Evolutionary conservation across 2,329 filamentous ascomycete genomes (phyloP).

Genomic region (Ascochyta fabae): DNA sequence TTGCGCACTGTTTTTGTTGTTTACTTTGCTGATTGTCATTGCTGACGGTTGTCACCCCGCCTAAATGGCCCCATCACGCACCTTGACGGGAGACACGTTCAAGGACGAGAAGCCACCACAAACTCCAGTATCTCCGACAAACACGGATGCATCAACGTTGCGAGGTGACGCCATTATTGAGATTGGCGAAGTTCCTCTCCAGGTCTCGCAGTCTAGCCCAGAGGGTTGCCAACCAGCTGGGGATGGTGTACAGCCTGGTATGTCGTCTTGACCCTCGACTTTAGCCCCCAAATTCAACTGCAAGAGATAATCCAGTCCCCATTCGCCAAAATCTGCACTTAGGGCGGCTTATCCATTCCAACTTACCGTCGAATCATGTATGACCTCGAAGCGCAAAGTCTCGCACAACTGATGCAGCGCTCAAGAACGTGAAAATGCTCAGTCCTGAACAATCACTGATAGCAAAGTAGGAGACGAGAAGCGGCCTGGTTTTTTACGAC

Average conservation of each 20-base stretch:
- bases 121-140: conserved; percentile 38
- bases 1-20: conserved; percentile 2
- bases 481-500: conserved; percentile 32
- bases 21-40: neutral
- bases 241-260: conserved; percentile 43
- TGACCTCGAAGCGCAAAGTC: neutral
- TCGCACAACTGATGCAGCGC: too few species aligned
- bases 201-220: conserved; percentile 19
- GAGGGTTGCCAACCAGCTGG: conserved; percentile 21
- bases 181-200: conserved; percentile 31
- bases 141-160: conserved; percentile 35
- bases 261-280: conserved; percentile 20
- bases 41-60: conserved; percentile 11
- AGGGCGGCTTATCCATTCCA: too few species aligned
- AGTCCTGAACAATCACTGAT: conserved; percentile 17
- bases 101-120: conserved; percentile 32
- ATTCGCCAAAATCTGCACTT: neutral
- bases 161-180: conserved; percentile 43
- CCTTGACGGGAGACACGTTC: conserved; percentile 43
- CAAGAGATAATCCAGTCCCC: neutral
- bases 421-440: too few species aligned
- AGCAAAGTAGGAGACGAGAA: conserved; percentile 26
- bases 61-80: conserved; percentile 37
- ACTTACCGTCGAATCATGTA: neutral
- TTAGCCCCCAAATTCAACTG: conserved; percentile 20